Conservation (phyloP, 2,329 filamentous ascomycete genomes). For the Geosmithia putterillii region DNA sequence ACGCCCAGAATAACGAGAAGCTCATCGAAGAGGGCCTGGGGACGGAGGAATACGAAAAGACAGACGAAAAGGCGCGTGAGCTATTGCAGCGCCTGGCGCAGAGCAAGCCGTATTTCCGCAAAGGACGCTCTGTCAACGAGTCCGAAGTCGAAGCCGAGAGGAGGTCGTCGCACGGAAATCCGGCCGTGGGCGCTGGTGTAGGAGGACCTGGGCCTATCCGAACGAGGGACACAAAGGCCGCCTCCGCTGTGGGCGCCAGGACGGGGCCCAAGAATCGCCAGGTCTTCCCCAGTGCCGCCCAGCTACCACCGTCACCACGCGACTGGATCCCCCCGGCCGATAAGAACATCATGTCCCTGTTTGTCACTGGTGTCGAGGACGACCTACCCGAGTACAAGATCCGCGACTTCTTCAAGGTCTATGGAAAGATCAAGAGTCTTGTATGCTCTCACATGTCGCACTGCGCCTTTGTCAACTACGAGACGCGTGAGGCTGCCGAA, state of each 20-base stretch:
- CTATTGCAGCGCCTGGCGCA: conserved; percentile 72
- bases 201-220: conserved; percentile 67
- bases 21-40: conserved; percentile 86
- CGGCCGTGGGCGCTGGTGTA: conserved; percentile 39
- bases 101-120: conserved; percentile 92
- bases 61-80: conserved; percentile 91
- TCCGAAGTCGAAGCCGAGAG: conserved; percentile 20
- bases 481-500: conserved; percentile 74
- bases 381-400: conserved; percentile 88
- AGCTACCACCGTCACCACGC: conserved; percentile 67
- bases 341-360: conserved; percentile 79
- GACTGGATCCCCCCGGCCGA: conserved; percentile 82
- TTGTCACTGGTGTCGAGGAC: conserved; percentile 91
- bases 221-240: conserved; percentile 52
- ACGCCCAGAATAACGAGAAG: conserved; percentile 92
- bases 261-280: conserved; percentile 31
- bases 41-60: conserved; percentile 88
- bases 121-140: conserved; percentile 64
- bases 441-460: conserved; percentile 96
- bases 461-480: conserved; percentile 93
- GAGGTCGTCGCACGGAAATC: conserved; percentile 26
- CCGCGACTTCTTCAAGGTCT: conserved; percentile 77
- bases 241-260: conserved; percentile 33
- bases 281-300: conserved; percentile 57
- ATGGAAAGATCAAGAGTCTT: conserved; percentile 82